Base-by-base conservation (phyloP, 208 protist genomes). In the Leishmania gerbilli region DNA sequence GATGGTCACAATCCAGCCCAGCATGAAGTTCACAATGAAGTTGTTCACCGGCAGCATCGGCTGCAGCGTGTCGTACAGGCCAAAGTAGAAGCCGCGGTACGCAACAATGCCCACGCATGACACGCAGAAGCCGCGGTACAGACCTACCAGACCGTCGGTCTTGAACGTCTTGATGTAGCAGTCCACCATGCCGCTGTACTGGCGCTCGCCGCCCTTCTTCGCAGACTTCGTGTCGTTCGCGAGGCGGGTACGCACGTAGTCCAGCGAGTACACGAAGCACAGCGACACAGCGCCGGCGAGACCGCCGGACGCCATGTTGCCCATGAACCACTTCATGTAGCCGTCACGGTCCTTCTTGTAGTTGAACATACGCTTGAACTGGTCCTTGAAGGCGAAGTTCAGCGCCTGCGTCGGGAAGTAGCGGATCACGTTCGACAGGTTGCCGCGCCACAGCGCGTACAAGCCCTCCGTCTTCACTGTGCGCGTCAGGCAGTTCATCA, bases 321-420 rank as follows among this genome's bases (percentile, higher is more conserved):
- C 93, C 56, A 88, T 80, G 82, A 99, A 99, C 85, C 90, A 99
- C 84, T 96, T 94, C 31, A 86, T 51, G 79, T 91, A 89, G 79
- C 94, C 95, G 55, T 96, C 89, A 42, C 67, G 90, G 64, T 97
- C 93, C 86, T 90, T 87, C 82, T 96, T 93, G 85, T 85, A 95
- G 82, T 97, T 98, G 87, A 99, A 99, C 84, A 99, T 89, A 58
- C 86, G 85, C 89, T 99, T 99, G 92, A 99, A 96, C 75, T 88
- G 85, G 77, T 99, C 98, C 93, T 99, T 99, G 95, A 99, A 99
- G 71, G 98, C 96, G 81, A 99, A 99, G 98, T 99, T 99, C 71
- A 99, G 93, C 40, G 98, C 99, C 93, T 99, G 98, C 56, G 98
- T 99, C 74, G 99, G 99, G 94, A 99, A 99, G 95, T 99, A 99